Evolutionary conservation across 108 stramenopile genomes (phyloP).

Genomic region (Skeletonema tropicum): DNA sequence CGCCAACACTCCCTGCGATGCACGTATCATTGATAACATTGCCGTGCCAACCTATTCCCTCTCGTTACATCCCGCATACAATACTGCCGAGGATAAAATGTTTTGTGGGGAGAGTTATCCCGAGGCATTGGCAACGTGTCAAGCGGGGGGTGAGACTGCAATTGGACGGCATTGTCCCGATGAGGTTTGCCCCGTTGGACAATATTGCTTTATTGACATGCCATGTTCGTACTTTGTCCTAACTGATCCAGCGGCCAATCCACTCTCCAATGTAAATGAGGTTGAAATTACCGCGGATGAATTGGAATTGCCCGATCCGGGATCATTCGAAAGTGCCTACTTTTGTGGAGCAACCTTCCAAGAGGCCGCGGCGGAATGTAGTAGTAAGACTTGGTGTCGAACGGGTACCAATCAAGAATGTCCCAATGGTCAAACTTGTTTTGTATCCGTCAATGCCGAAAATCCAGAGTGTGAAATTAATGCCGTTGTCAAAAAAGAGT

Average conservation of each 20-base stretch:
- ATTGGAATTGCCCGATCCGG: constrained; percentile 40
- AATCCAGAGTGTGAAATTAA: constrained; percentile 47
- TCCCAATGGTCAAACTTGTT: constrained; percentile 47
- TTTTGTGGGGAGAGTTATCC: constrained; percentile 40
- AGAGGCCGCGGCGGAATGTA: constrained; percentile 27
- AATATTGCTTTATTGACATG: constrained; percentile 44
- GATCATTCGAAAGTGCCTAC: constrained; percentile 13
- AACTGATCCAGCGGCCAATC: constrained; percentile 23
- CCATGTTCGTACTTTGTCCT: constrained; percentile 48
- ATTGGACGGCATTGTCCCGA: constrained; percentile 37
- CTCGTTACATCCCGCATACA: constrained; percentile 21
- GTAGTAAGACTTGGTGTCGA: constrained; percentile 35
- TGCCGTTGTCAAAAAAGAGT: constrained; percentile 45
- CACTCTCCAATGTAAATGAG: constrained; percentile 16
- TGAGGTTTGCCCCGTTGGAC: constrained; percentile 23
- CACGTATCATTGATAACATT: constrained; percentile 27
- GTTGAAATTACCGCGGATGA: not conserved
- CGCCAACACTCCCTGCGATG: constrained; percentile 55
- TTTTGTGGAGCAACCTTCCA: constrained; percentile 40
- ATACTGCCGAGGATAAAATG: constrained; percentile 42
- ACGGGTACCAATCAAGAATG: constrained; percentile 47
- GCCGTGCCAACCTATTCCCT: constrained; percentile 44
- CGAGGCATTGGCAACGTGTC: constrained; percentile 27
- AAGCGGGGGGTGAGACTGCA: constrained; percentile 29
- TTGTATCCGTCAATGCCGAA: constrained; percentile 22